phyloP scores from a whole-genome alignment of 1,284 basidiomycete species.

The Stygiomarasmius scandens region DNA sequence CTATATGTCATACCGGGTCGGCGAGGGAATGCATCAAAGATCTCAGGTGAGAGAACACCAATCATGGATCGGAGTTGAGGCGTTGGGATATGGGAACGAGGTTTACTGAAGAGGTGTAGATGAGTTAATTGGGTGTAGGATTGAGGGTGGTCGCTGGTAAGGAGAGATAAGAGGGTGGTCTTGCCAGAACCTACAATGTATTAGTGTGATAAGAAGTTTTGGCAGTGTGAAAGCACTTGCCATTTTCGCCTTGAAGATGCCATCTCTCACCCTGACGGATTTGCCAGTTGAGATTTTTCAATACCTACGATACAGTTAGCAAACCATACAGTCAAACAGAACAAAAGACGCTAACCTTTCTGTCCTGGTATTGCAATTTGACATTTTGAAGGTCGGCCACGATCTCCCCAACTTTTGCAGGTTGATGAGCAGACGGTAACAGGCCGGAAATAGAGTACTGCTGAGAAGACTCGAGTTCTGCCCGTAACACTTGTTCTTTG shows the following conservation, averaged over 20 bases:
- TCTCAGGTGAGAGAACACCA: slow-evolving; percentile 87
- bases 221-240: slow-evolving; percentile 26
- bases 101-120: slow-evolving; percentile 73
- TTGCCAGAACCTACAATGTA: slow-evolving; percentile 80
- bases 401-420: slow-evolving; percentile 30
- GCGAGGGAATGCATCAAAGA: slow-evolving; percentile 89
- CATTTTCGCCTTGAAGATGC: slow-evolving; percentile 88
- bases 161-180: slow-evolving; percentile 89
- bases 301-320: slow-evolving; percentile 49
- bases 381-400: slow-evolving; percentile 69
- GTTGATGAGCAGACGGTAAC: not conserved
- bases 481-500: slow-evolving; percentile 41
- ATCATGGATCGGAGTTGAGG: slow-evolving; percentile 57
- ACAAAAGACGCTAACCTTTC: slow-evolving; percentile 45
- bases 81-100: slow-evolving; percentile 67
- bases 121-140: slow-evolving; percentile 81
- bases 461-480: slow-evolving; percentile 13
- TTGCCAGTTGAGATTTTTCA: slow-evolving; percentile 79
- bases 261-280: slow-evolving; percentile 81
- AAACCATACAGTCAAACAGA: not conserved
- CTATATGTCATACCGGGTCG: slow-evolving; percentile 63
- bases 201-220: not conserved
- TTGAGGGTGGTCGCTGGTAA: slow-evolving; percentile 94
- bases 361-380: slow-evolving; percentile 69
- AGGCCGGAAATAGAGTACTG: not conserved